Conservation (phyloP, 208 protist species). For the Balamuthia mandrillaris region DNA sequence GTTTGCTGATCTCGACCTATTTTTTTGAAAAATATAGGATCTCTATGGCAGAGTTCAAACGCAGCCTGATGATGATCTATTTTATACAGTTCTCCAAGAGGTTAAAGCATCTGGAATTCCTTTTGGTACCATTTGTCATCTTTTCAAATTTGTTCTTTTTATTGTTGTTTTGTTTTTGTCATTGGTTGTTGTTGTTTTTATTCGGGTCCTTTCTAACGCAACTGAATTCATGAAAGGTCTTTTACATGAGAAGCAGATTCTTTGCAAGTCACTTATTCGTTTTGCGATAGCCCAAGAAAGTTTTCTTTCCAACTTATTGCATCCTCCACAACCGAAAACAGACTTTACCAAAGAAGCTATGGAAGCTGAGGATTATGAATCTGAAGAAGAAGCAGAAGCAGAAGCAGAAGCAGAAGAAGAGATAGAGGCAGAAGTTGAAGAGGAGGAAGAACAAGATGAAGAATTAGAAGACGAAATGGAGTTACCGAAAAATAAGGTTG, state of each 20-base stretch:
- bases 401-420: neutral
- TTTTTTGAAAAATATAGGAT: neutral
- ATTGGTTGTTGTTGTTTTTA: neutral
- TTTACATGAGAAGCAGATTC: neutral
- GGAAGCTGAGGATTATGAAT: neutral
- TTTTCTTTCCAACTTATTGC: neutral
- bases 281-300: neutral
- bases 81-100: neutral
- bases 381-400: neutral
- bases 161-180: neutral
- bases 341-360: neutral
- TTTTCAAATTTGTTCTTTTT: neutral
- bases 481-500: neutral
- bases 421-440: neutral
- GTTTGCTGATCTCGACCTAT: neutral
- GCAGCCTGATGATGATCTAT: constrained; percentile 1
- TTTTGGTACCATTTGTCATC: neutral
- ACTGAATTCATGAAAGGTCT: neutral
- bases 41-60: neutral
- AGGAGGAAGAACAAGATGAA: neutral
- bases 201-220: neutral
- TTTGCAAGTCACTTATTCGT: neutral
- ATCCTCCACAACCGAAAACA: neutral
- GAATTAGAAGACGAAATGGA: neutral
- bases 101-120: neutral